Conservation (phyloP, 2,329 filamentous ascomycete species). For the Epichloe sylvatica region DNA sequence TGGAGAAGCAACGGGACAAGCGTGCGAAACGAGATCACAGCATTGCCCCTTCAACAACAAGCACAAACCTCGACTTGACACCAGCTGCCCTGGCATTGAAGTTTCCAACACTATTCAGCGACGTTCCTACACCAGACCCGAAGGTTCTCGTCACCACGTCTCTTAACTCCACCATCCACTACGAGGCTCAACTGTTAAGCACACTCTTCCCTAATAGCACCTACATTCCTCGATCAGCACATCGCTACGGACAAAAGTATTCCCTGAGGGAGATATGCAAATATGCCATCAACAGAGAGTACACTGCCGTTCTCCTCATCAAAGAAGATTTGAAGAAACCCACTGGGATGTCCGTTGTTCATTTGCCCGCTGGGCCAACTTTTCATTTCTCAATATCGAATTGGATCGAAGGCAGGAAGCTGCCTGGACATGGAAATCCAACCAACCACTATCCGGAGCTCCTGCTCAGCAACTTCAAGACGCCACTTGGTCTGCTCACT, state of each 20-base stretch:
- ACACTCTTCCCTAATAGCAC: conserved; percentile 72
- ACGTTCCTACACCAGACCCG: conserved; percentile 46
- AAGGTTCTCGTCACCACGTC: conserved; percentile 89
- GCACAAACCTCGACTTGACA: conserved; percentile 50
- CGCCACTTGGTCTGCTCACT: conserved; percentile 75
- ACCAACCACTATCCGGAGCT: conserved; percentile 86
- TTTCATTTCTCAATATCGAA: conserved; percentile 87
- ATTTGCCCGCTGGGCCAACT: conserved; percentile 73
- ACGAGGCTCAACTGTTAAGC: conserved; percentile 65
- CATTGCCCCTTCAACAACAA: conserved; percentile 43
- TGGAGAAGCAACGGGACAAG: conserved; percentile 30
- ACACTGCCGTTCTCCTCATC: conserved; percentile 70
- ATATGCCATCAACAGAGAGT: conserved; percentile 70
- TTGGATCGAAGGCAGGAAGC: conserved; percentile 75
- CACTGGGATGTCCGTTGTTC: conserved; percentile 67
- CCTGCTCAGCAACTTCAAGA: conserved; percentile 88
- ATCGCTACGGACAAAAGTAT: conserved; percentile 81
- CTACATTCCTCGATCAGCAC: conserved; percentile 76
- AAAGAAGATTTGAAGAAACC: conserved; percentile 83
- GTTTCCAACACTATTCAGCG: conserved; percentile 48
- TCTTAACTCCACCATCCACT: conserved; percentile 76
- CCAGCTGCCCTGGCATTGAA: conserved; percentile 45
- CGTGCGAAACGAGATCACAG: conserved; percentile 35
- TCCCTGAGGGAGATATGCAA: conserved; percentile 78
- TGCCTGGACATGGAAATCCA: conserved; percentile 77